These are phyloP conservation scores for Coleophoma crateriformis DNA, from an alignment of 2,329 filamentous ascomycete species.

Conservation along the genomic window DNA sequence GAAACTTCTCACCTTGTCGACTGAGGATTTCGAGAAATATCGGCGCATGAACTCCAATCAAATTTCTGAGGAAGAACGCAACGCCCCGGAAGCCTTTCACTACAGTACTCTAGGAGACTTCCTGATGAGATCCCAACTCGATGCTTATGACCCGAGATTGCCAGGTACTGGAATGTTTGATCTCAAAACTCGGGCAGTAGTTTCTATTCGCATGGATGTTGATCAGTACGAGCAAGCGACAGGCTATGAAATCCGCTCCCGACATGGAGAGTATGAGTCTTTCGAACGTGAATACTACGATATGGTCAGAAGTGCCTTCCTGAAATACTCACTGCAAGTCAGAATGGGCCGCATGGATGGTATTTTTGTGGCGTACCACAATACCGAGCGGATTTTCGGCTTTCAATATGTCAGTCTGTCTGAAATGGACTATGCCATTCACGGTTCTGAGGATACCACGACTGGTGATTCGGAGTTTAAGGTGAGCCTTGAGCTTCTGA, in stretches of 20 bases:
- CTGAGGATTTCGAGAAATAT: slow-evolving; percentile 81
- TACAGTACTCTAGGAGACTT: slow-evolving; percentile 85
- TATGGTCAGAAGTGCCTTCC: slow-evolving; percentile 89
- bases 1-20: slow-evolving; percentile 81
- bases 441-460: slow-evolving; percentile 61
- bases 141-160: slow-evolving; percentile 79
- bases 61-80: slow-evolving; percentile 66
- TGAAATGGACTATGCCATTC: slow-evolving; percentile 89
- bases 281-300: slow-evolving; percentile 96
- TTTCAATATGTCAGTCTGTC: slow-evolving; percentile 87
- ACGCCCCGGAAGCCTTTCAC: slow-evolving; percentile 74
- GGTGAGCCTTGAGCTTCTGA: slow-evolving; percentile 71
- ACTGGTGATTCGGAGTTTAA: slow-evolving; percentile 85
- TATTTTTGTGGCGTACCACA: slow-evolving; percentile 96
- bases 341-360: slow-evolving; percentile 98
- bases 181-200: slow-evolving; percentile 87
- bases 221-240: slow-evolving; percentile 64
- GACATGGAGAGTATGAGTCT: slow-evolving; percentile 77
- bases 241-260: slow-evolving; percentile 79
- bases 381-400: slow-evolving; percentile 90
- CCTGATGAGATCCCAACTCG: slow-evolving; percentile 90
- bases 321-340: slow-evolving; percentile 96
- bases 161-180: slow-evolving; percentile 95
- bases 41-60: slow-evolving; percentile 62
- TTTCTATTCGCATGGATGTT: slow-evolving; percentile 87